Evolutionary conservation across 23 red algal species (phyloP).

Genomic region (Agarophyton chilense): DNA sequence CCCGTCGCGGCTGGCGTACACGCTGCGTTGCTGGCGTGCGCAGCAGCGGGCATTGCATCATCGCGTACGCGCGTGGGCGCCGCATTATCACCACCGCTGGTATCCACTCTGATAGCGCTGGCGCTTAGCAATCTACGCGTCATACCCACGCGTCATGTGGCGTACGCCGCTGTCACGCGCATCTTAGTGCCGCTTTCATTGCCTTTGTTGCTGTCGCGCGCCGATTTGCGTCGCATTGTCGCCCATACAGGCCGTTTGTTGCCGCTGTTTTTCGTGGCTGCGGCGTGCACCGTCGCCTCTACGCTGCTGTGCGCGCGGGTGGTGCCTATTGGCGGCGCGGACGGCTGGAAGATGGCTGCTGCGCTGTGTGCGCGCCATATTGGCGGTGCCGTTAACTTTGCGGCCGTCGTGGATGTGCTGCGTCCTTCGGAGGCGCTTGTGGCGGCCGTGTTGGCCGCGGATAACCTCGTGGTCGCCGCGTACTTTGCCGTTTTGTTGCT

Average conservation of each 20-base stretch:
- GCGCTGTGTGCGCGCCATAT: constrained; percentile 86
- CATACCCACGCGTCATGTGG: constrained; percentile 59
- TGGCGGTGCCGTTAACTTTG: constrained; percentile 89
- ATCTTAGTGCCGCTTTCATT: constrained; percentile 77
- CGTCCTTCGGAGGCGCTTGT: constrained; percentile 30
- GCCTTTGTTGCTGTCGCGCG: constrained; percentile 77
- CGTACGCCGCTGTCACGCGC: constrained; percentile 49
- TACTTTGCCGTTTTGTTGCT: constrained; percentile 78
- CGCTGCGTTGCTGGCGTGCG: constrained; percentile 30
- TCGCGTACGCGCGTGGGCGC: constrained; percentile 51
- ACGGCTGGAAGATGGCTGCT: constrained; percentile 83
- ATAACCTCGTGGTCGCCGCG: constrained; percentile 82
- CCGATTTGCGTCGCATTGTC: constrained; percentile 78
- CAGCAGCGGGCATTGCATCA: constrained; percentile 52
- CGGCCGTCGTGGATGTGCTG: constrained; percentile 74
- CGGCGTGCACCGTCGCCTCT: constrained; percentile 58
- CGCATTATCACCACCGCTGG: constrained; percentile 72
- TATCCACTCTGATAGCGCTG: constrained; percentile 73
- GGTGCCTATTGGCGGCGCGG: constrained; percentile 47
- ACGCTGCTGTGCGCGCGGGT: constrained; percentile 54
- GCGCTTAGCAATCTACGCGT: constrained; percentile 30
- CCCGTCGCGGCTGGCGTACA: background rate
- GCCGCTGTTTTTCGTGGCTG: constrained; percentile 59
- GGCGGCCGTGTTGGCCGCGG: constrained; percentile 72
- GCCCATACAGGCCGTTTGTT: constrained; percentile 61